Evolutionary conservation across 2,329 filamentous ascomycete genomes (phyloP), one percentile per base, ranked within the genome.

Genomic region (Colletotrichum lentis): DNA sequence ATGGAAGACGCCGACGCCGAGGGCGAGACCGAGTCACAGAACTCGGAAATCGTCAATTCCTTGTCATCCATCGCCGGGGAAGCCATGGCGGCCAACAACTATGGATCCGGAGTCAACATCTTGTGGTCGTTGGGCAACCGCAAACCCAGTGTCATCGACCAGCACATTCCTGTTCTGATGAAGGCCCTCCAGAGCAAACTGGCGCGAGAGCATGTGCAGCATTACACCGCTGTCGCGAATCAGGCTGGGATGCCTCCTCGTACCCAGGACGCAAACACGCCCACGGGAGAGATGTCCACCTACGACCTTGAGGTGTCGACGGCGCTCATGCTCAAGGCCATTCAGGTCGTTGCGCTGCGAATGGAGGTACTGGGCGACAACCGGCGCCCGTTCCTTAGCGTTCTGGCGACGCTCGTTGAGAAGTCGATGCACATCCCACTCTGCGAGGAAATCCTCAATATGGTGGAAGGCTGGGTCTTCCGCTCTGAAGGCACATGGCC

Each of bases 401-500:
- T 98, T 4, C 83, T 99, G 41, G 96, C 96, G 5, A 96, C 94
- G 20, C 85, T 99, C 24, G 95, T 99, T 3, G 96, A 99, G 78
- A 96, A 97, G 76, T 98, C 96, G 0, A 87, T 92, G 78, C 96
- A 95, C 75, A 91, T 91, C 66, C 86, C 88, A 22, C 86, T 99
- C 8, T 98, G 96, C 78, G 91, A 93, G 74, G 97, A 97, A 81
- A 94, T 99, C 62, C 82, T 99, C 35, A 89, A 91, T 58, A 95
- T 99, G 87, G 95, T 97, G 4, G 95, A 98, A 77, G 87, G 86
- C 39, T 99, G 96, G 96, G 92, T 99, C 6, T 99, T 99, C 83
- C 88, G 93, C 72, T 96, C 93, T 0, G 94, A 93, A 67, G 96
- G 97, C 71, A 96, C 94, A 2, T 97, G 96, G 86, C 96, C 96